phyloP scores from a whole-genome alignment of 2,329 filamentous ascomycete genomes.

The Xylariales sp. region DNA sequence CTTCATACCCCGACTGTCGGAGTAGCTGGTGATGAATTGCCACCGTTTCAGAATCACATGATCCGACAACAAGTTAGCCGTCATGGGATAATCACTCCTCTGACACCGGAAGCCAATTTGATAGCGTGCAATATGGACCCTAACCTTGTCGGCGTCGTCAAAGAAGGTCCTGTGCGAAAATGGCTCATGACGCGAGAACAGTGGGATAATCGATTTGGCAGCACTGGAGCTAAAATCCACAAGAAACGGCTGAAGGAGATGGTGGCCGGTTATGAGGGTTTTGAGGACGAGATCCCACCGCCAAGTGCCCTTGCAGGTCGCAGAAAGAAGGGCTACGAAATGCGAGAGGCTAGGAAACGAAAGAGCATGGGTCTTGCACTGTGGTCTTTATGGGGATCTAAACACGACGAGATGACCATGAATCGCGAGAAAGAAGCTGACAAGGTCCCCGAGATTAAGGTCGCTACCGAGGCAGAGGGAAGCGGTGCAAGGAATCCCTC shows the following conservation, averaged over 20 bases:
- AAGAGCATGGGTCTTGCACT: slow-evolving; percentile 67
- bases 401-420: slow-evolving; percentile 76
- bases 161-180: slow-evolving; percentile 71
- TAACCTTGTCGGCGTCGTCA: slow-evolving; percentile 71
- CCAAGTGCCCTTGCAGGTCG: slow-evolving; percentile 77
- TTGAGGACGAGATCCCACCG: slow-evolving; percentile 72
- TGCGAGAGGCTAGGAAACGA: slow-evolving; percentile 50
- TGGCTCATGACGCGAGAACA: slow-evolving; percentile 73
- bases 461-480: slow-evolving; percentile 38
- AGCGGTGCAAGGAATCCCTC: slow-evolving; percentile 37
- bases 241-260: slow-evolving; percentile 70
- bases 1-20: slow-evolving; percentile 51
- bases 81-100: slow-evolving; percentile 66
- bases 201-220: slow-evolving; percentile 70
- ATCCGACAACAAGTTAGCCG: slow-evolving; percentile 82
- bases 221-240: slow-evolving; percentile 66
- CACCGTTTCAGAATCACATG: slow-evolving; percentile 79
- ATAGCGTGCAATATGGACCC: slow-evolving; percentile 58
- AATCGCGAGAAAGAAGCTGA: slow-evolving; percentile 51
- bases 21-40: slow-evolving; percentile 80
- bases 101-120: slow-evolving; percentile 62
- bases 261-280: slow-evolving; percentile 64
- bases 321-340: slow-evolving; percentile 43
- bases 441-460: slow-evolving; percentile 27
- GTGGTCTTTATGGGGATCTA: slow-evolving; percentile 86